Base-by-base conservation (phyloP, 2,329 filamentous ascomycete species). In the Pseudogymnoascus sp. region DNA sequence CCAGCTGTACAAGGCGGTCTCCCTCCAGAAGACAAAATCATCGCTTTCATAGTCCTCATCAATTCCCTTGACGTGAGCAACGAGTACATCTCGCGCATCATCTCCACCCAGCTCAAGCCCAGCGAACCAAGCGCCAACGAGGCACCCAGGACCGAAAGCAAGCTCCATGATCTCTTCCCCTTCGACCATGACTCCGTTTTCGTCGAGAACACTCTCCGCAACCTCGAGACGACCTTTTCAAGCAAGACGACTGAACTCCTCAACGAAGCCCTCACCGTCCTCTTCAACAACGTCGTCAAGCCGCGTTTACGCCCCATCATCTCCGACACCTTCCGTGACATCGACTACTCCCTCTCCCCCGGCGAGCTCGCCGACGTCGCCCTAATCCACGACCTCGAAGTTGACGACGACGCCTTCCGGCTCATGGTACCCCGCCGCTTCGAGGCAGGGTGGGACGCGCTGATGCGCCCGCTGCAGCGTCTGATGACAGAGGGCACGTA, bases 21-120 rank as follows among this genome's bases (percentile, higher is more conserved):
- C 45, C 92, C 92, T 0, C 90, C 92, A 0, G 94, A 99, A 71
- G 85, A 91, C 67, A 90, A 87, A 66, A 88, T 96, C 64, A 83
- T 97, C 58, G 80, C 88, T 3, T 99, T 99, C 71, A 84, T 96
- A 13, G 86, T 97, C 19, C 81, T 96, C 52, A 90, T 96, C 73
- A 99, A 99, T 79, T 96, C 92, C 71, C 83, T 99, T 23, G 92
- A 99, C 71, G 83, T 96, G 62, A 87, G 91, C 8, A 90, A 90
- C 63, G 90, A 96, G 69, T 99, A 99, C 73, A 82, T 96, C 57
- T 82, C 84, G 13, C 88, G 92, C 59, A 96, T 99, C 66, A 86
- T 97, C 45, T 80, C 81, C 30, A 80, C 84, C 33, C 84, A 87
- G 55, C 76, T 92, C 23, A 77, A 73, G 57, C 64, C 67, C 9